Evolutionary conservation across 805 yeast species (phyloP), one percentile per base, ranked within the genome.

Genomic region (Metschnikowia gruessii): DNA sequence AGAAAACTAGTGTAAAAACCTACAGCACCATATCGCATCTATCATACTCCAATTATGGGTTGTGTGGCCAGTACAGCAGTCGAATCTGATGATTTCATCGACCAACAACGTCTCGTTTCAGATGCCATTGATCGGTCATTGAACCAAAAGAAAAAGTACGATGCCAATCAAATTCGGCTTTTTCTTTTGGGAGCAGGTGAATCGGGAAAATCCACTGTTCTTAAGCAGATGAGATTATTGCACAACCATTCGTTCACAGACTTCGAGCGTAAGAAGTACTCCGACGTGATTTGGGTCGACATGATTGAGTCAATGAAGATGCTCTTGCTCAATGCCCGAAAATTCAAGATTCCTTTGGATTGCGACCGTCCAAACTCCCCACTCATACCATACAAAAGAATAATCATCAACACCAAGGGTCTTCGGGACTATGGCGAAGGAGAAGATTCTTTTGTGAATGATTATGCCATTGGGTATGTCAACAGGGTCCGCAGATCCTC

Each of bases 131-230:
- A 85, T 53, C 83, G 81, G 57, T 68, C 81, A 15, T 60, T 86
- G 45, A 76, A 73, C 51, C 66, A 73, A 51, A 78, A 53, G 32
- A 78, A 75, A 50, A 77, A 76, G 48, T 68, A 72, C 40, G 82
- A 77, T 38, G 79, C 75, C 56, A 78, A 79, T 49, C 83, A 79
- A 54, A 76, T 85, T 30, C 88, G 85, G 62, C 71, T 92, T 50
- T 66, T 92, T 33, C 71, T 92, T n/a, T 68, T 90, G 30, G 97
- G 98, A 35, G 87, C 98, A 0, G 98, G 97, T 4, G 98, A 91
- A 62, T 83, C 92, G 42, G 97, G 98, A 5, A 91, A 91, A 62
- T 86, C 96, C 2, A 91, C 98, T 0, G 96, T 91, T 6, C 68
- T 91, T 54, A 91, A 91, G 64, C 97, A 91, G 63, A 77, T 91